Evolutionary conservation across 2,329 filamentous ascomycete species (phyloP).

Genomic region (Ceratocystis alfenasii): DNA sequence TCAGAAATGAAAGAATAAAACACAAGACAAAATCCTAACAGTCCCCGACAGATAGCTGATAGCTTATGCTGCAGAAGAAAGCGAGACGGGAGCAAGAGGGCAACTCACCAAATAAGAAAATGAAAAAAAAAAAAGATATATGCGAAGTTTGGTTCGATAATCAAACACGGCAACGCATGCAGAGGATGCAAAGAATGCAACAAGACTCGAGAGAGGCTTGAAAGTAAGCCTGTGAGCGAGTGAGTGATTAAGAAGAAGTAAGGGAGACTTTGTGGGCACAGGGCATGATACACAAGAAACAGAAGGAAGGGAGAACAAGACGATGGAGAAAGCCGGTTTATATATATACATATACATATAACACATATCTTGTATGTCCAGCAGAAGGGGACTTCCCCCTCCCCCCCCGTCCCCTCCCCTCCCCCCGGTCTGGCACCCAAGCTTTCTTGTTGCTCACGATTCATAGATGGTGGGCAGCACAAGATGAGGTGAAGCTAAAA

Average conservation of each 20-base stretch:
- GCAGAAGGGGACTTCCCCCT: no score
- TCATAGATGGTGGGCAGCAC: constrained; percentile 1
- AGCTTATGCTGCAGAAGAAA: no score
- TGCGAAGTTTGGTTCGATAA: no score
- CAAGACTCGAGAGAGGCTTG: neutral
- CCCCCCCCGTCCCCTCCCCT: no score
- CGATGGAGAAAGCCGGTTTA: neutral
- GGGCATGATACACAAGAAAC: neutral
- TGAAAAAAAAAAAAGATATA: no score
- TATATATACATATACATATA: neutral
- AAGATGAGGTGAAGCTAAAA: neutral
- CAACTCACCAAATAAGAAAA: no score
- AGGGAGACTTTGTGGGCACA: neutral
- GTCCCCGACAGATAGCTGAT: no score
- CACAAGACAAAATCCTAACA: no score
- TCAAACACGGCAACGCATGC: no score
- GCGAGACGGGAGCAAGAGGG: no score
- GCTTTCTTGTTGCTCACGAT: neutral
- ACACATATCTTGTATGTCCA: neutral
- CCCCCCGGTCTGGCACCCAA: neutral
- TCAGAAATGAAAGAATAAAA: no score
- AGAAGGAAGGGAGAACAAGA: neutral
- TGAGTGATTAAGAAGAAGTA: neutral
- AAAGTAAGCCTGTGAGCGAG: neutral
- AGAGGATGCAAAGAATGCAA: neutral